phyloP scores from a whole-genome alignment of 108 stramenopile genomes.

The Nitzschia sp. region DNA sequence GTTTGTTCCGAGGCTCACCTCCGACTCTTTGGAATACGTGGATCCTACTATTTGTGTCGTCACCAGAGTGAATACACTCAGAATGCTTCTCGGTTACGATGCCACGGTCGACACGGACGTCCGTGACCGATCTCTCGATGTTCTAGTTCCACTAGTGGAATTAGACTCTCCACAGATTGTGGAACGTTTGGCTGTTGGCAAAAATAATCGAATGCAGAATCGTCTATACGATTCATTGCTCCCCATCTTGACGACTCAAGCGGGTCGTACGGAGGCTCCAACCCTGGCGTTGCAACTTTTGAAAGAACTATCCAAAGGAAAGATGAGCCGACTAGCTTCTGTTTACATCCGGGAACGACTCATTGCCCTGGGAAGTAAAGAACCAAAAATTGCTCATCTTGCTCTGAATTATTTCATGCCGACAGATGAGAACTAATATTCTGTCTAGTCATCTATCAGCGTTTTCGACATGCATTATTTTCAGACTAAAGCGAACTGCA shows the following conservation, averaged over 20 bases:
- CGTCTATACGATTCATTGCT: slow-evolving; percentile 70
- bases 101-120: slow-evolving; percentile 76
- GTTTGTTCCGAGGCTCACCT: slow-evolving; percentile 73
- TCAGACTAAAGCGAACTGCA: too few species aligned
- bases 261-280: slow-evolving; percentile 68
- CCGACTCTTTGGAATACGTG: slow-evolving; percentile 75
- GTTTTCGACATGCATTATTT: too few species aligned
- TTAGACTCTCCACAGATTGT: slow-evolving; percentile 59
- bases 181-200: slow-evolving; percentile 35
- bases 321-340: slow-evolving; percentile 54
- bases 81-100: slow-evolving; percentile 70
- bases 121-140: slow-evolving; percentile 77
- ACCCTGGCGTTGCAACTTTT: slow-evolving; percentile 62
- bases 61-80: slow-evolving; percentile 57
- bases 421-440: background rate
- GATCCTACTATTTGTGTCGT: slow-evolving; percentile 75
- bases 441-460: too few species aligned
- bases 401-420: slow-evolving; percentile 51
- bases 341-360: slow-evolving; percentile 68
- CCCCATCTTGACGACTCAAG: slow-evolving; percentile 66
- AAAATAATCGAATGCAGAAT: slow-evolving; percentile 9
- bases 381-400: slow-evolving; percentile 65
- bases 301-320: slow-evolving; percentile 52
- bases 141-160: slow-evolving; percentile 70
- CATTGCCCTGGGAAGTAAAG: slow-evolving; percentile 59